Percentiles rank a stretch among this genome's conserved stretches.
Evolutionary conservation across 2,329 filamentous ascomycete species (phyloP).

Genomic region (Monilinia polystroma): DNA sequence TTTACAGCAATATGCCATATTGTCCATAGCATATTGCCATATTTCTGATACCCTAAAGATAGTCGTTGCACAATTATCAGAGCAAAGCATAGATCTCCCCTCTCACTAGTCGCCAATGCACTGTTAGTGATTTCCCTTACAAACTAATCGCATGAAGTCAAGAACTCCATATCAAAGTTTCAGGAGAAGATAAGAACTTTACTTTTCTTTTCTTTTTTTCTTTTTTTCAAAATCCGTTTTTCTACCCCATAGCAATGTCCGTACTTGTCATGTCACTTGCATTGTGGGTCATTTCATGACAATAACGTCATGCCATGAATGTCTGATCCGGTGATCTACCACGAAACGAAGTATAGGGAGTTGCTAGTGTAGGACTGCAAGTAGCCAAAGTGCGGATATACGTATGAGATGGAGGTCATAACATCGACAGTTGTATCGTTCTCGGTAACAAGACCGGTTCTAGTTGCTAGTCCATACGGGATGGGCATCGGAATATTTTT

Average conservation of each 20-base stretch:
- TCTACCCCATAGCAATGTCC: background rate
- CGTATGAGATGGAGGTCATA: background rate
- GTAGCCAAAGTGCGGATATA: background rate
- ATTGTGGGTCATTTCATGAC: background rate
- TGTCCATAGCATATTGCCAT: too few species aligned
- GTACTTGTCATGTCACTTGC: background rate
- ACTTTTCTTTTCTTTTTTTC: too few species aligned
- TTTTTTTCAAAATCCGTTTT: background rate
- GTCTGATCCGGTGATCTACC: background rate
- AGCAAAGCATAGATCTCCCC: background rate
- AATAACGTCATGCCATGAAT: background rate
- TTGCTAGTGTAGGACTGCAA: background rate
- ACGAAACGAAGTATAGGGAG: conserved; percentile 5
- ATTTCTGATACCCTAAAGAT: too few species aligned
- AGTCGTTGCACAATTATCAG: background rate
- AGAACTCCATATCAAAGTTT: background rate
- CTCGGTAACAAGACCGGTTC: background rate
- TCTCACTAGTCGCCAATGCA: background rate
- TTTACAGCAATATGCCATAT: too few species aligned
- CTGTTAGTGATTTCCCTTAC: too few species aligned
- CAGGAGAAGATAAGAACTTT: background rate
- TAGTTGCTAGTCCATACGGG: background rate
- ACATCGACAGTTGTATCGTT: background rate
- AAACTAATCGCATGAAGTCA: background rate
- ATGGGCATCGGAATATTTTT: conserved; percentile 4